A percentile compares a stretch with the other conserved stretches of the same genome.
phyloP scores from a whole-genome alignment of 2,329 filamentous ascomycete genomes.

The Dendryphion nanum region DNA sequence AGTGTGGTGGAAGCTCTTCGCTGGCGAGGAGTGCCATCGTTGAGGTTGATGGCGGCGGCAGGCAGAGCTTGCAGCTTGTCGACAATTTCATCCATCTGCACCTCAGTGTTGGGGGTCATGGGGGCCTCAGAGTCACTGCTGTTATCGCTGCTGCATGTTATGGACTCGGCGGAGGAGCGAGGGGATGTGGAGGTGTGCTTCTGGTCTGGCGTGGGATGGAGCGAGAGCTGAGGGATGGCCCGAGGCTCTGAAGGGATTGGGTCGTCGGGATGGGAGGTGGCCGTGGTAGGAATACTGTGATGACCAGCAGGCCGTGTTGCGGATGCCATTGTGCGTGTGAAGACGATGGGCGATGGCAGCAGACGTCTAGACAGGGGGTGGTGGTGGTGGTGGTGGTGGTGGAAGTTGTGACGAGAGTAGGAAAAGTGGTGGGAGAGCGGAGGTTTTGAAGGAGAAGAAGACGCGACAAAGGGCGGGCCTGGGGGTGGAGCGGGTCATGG shows the following conservation, averaged over 20 bases:
- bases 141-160: conserved; percentile 40
- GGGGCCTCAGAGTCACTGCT: conserved; percentile 43
- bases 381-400: conserved; percentile 21
- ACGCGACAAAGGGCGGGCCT: too few species aligned
- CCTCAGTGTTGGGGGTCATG: conserved; percentile 44
- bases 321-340: conserved; percentile 18
- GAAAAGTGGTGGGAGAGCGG: conserved; percentile 13
- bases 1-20: conserved; percentile 69
- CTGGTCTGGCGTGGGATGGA: conserved; percentile 25
- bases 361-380: conserved; percentile 12
- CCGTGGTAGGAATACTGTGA: conserved; percentile 39
- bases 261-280: conserved; percentile 47
- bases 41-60: conserved; percentile 32
- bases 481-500: too few species aligned
- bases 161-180: conserved; percentile 41
- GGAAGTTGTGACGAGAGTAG: conserved; percentile 8
- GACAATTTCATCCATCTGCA: conserved; percentile 42
- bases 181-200: conserved; percentile 31
- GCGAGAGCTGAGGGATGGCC: conserved; percentile 27
- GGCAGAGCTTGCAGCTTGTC: conserved; percentile 43
- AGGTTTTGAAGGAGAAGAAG: too few species aligned
- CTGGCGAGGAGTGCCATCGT: conserved; percentile 35
- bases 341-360: conserved; percentile 16
- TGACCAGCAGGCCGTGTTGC: conserved; percentile 13
- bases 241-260: conserved; percentile 46